These are phyloP conservation scores for Trematosphaeria pertusa DNA, from an alignment of 2,329 filamentous ascomycete genomes.

Conservation along the genomic window DNA sequence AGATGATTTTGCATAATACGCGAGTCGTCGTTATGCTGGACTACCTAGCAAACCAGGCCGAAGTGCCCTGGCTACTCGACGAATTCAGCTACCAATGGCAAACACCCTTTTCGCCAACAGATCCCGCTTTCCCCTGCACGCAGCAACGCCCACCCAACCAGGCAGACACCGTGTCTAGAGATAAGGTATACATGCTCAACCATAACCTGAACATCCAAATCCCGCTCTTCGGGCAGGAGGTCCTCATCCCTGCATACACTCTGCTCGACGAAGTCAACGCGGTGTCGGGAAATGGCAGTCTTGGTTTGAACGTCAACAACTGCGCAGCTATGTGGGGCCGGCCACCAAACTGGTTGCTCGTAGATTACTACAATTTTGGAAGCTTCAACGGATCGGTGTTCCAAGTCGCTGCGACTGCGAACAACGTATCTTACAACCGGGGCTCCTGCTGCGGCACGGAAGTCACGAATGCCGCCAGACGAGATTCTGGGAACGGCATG, in stretches of 20 bases:
- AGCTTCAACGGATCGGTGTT: constrained; percentile 45
- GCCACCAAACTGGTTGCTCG: constrained; percentile 45
- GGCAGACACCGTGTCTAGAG: constrained; percentile 54
- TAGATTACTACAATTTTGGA: constrained; percentile 47
- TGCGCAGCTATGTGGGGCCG: constrained; percentile 40
- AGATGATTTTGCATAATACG: constrained; percentile 53
- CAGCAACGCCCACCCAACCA: constrained; percentile 78
- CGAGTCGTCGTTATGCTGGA: constrained; percentile 45
- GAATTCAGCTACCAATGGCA: constrained; percentile 92
- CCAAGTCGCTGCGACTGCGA: constrained; percentile 56
- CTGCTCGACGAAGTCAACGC: constrained; percentile 40
- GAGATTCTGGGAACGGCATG: constrained; percentile 44
- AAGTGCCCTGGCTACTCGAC: constrained; percentile 83
- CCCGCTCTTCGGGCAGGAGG: constrained; percentile 49
- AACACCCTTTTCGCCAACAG: constrained; percentile 79
- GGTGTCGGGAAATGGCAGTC: constrained; percentile 32
- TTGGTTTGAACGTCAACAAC: constrained; percentile 33
- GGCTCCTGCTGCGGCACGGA: constrained; percentile 29
- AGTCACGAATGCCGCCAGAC: background rate
- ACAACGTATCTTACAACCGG: constrained; percentile 47
- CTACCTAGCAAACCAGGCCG: constrained; percentile 71
- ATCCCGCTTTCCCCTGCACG: constrained; percentile 76
- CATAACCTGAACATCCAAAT: constrained; percentile 82
- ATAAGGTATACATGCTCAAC: constrained; percentile 82
- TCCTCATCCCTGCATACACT: constrained; percentile 41